These are phyloP conservation scores for Paxillus ammoniavirescens DNA, from an alignment of 768 basidiomycete genomes.

Conservation along the genomic window DNA sequence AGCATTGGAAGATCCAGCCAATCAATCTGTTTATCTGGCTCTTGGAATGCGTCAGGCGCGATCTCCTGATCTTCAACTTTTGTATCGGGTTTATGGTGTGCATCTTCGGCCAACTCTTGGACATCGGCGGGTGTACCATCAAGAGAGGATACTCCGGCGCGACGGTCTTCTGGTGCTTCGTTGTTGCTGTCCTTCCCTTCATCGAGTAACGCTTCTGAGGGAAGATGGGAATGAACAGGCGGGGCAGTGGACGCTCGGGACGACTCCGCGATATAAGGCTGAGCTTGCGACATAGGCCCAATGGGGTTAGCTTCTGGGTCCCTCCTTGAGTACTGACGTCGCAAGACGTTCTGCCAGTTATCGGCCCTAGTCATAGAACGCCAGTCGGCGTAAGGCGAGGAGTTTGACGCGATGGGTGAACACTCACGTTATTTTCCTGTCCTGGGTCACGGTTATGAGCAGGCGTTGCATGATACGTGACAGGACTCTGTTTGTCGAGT, in stretches of 20 bases:
- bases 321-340: slow-evolving; percentile 75
- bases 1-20: slow-evolving; percentile 75
- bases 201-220: slow-evolving; percentile 7
- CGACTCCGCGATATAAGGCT: slow-evolving; percentile 21
- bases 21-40: slow-evolving; percentile 47
- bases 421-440: slow-evolving; percentile 75
- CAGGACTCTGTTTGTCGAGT: slow-evolving; percentile 56
- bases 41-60: slow-evolving; percentile 13
- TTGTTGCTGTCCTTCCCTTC: slow-evolving; percentile 10
- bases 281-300: slow-evolving; percentile 44
- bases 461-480: slow-evolving; percentile 75
- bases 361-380: slow-evolving; percentile 47
- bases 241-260: slow-evolving; percentile 30
- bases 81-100: background rate
- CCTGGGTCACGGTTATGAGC: slow-evolving; percentile 72
- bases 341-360: slow-evolving; percentile 77
- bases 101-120: slow-evolving; percentile 2
- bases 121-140: background rate
- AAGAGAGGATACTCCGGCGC: slow-evolving; percentile 1
- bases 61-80: slow-evolving; percentile 26
- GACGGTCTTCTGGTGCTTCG: slow-evolving; percentile 13
- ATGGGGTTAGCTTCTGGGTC: slow-evolving; percentile 71
- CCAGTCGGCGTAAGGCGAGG: slow-evolving; percentile 17
- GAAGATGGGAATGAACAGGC: slow-evolving; percentile 2
- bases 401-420: slow-evolving; percentile 18